Conservation (phyloP, 495 filamentous ascomycete species). For the Xylaria acuta region DNA sequence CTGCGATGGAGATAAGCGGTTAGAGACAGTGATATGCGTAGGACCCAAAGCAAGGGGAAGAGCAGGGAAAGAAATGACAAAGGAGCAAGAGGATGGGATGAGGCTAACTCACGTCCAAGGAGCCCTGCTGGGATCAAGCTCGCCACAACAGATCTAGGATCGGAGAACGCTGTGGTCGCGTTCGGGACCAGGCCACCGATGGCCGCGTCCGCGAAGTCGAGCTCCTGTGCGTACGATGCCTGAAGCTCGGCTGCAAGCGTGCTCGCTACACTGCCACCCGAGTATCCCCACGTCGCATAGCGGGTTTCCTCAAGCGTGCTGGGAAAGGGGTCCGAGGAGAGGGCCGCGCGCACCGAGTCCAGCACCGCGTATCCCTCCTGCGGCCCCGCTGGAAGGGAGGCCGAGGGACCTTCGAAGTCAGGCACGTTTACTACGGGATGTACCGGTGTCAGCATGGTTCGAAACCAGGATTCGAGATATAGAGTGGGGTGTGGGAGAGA, state of each 20-base stretch:
- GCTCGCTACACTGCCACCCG: background rate
- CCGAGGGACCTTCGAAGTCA: background rate
- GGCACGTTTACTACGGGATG: background rate
- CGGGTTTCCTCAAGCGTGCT: background rate
- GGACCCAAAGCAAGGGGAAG: background rate
- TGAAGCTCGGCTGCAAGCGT: background rate
- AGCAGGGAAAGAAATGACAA: background rate
- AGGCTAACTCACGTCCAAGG: background rate
- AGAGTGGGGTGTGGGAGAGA: background rate
- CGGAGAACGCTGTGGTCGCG: background rate
- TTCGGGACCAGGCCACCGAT: background rate
- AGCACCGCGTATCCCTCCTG: conserved; percentile 35
- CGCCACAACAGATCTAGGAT: background rate
- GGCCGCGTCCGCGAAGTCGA: background rate
- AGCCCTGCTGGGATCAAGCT: background rate
- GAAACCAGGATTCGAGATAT: background rate
- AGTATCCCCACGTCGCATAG: conserved; percentile 8
- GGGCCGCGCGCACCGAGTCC: conserved; percentile 55
- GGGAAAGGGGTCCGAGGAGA: conserved; percentile 29
- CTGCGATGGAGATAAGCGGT: background rate
- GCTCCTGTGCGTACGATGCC: background rate
- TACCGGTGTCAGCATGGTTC: background rate
- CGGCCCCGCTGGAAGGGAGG: background rate
- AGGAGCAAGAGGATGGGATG: background rate
- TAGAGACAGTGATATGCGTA: background rate